Base-by-base conservation (phyloP, 2,329 filamentous ascomycete genomes). In the Stemphylium lycopersici region DNA sequence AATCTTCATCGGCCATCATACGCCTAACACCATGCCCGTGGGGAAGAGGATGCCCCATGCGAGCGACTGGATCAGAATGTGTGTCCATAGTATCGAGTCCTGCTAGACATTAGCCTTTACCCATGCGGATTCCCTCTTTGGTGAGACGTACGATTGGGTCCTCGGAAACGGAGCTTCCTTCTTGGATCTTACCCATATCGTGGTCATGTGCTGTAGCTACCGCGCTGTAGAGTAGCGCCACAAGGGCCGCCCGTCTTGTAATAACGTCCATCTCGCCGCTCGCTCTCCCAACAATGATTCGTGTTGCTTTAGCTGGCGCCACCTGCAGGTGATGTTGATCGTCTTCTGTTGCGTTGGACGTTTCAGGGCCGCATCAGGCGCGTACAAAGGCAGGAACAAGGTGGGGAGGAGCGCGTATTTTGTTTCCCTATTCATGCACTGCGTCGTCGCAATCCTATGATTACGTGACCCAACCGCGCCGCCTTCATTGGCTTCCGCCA, bases 31-130 rank as follows among this genome's bases (percentile, higher is more conserved):
- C 93, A 99, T 98, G 66, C 95, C 95, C 13, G 91, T 83, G 10
- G 95, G 95, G 70, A 96, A 98, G 55, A 98, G 85, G 65, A 99
- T 82, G 58, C 95, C 95, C 81, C 96, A 98, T 53, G 92, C 87
- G 54, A 95, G 71, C 74, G 87, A 89, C 82, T 96, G 93, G 40
- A 96, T 77, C 56, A 96, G 83, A 69, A 99, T 98, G 77, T 99
- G 95, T 65, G 89, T 83, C 95, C 95, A 99, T 85, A 99, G 77
- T 68, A 87, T 91, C 37, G 87, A 83, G 75, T 98, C 95, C 81
- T 84, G 41, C 34, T 36, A 36, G 49, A 29, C 22, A 53, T 69
- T 53, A 69, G 62, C 32, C 15, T 48, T 24, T 50, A 16, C 31
- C 48, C 22, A 13, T 32, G 29, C 11, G 12, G 20, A 1, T 4